phyloP scores from a whole-genome alignment of 2,329 filamentous ascomycete species.

The Aspergillus latus region DNA sequence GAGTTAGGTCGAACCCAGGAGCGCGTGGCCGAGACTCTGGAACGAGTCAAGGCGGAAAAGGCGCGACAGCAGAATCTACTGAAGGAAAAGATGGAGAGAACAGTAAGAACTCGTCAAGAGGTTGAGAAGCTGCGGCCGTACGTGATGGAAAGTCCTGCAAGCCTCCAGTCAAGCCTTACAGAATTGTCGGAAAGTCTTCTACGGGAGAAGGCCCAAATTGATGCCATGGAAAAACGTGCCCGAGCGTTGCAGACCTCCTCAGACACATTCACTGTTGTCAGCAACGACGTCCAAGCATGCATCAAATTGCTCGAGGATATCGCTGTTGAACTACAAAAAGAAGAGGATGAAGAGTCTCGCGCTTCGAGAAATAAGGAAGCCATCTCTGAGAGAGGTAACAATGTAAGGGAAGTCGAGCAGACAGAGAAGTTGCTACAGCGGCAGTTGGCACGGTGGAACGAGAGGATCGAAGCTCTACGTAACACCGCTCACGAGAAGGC shows the following conservation, averaged over 20 bases:
- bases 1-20: slow-evolving; percentile 82
- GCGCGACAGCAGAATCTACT: slow-evolving; percentile 65
- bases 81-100: slow-evolving; percentile 52
- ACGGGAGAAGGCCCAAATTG: slow-evolving; percentile 79
- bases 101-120: slow-evolving; percentile 73
- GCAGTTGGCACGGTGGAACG: slow-evolving; percentile 80
- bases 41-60: slow-evolving; percentile 80
- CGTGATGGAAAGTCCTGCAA: slow-evolving; percentile 81
- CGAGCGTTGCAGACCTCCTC: slow-evolving; percentile 87
- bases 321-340: slow-evolving; percentile 76
- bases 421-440: slow-evolving; percentile 80
- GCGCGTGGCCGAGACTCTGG: slow-evolving; percentile 75
- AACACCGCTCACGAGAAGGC: slow-evolving; percentile 80
- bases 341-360: slow-evolving; percentile 83
- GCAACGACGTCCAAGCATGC: slow-evolving; percentile 80
- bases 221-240: slow-evolving; percentile 80
- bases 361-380: slow-evolving; percentile 82
- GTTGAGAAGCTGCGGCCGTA: slow-evolving; percentile 88
- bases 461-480: slow-evolving; percentile 80
- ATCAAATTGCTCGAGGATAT: slow-evolving; percentile 90
- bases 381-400: slow-evolving; percentile 82
- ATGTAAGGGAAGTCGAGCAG: slow-evolving; percentile 86
- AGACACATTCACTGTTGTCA: slow-evolving; percentile 83
- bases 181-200: slow-evolving; percentile 78
- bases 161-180: slow-evolving; percentile 75